Base-by-base conservation (phyloP, 2,329 filamentous ascomycete species). In the Coleophoma crateriformis region DNA sequence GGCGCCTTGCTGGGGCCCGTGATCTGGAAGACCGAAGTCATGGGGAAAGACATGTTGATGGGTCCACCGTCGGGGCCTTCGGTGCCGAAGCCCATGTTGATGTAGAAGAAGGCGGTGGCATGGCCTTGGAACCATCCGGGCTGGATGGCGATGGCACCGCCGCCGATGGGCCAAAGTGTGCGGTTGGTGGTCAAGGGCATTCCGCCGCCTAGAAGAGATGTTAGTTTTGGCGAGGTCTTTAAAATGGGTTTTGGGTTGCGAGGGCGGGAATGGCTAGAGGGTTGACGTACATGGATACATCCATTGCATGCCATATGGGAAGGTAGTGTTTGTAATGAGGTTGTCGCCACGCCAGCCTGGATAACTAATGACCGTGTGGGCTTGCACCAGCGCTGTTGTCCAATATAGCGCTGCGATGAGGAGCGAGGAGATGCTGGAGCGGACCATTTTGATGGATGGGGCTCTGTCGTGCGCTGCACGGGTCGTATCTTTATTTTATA, bases 41-140 rank as follows among this genome's bases (percentile, higher is more conserved):
- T 94, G 19, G 82, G 75, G 66, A 87, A 82, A 56, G 89, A 95
- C 85, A 95, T 95, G 75, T 97, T 97, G 7, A 71, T 68, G 1
- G 94, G 92, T 7, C 87, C 82, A n/a, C 51, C 48, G 52, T 78
- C 75, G 14, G 82, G 81, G 0, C 79, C 81, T 10, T 78, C 75
- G 33, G 78, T 89, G 56, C 88, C 90, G 57, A 91, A 82, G 57
- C 94, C 94, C 49, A 97, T 77, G 73, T 97, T 97, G 71, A 97
- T 75, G 71, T 95, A 96, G 65, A 96, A 78, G 60, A 90, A 81
- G 15, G 90, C 92, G 6, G 82, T 85, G 34, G 79, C 68, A 67
- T 97, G 94, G 56, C 94, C 94, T 51, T 85, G 83, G 74, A 96
- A 96, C 94, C 94, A 97, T 62, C 92, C 94, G 0, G 94, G 94